Percentiles rank a stretch among this genome's conserved stretches.
These are phyloP conservation scores for Curvularia eragrostidis DNA, from an alignment of 2,329 filamentous ascomycete species.

Conservation along the genomic window DNA sequence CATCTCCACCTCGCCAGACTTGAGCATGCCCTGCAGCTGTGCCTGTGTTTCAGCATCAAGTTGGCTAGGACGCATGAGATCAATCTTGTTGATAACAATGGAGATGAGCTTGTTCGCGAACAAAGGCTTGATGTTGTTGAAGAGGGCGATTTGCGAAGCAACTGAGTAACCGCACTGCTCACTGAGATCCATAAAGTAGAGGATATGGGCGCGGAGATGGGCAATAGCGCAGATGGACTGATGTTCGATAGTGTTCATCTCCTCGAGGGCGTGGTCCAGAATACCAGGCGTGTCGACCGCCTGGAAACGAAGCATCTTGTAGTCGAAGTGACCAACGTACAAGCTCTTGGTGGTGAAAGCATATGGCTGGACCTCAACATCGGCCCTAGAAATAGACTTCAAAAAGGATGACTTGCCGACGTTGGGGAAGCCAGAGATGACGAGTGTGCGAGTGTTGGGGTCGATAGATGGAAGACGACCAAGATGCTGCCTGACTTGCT, in stretches of 20 bases:
- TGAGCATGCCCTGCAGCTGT: constrained; percentile 79
- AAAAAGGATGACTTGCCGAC: constrained; percentile 92
- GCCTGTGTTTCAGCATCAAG: constrained; percentile 79
- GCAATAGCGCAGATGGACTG: constrained; percentile 98
- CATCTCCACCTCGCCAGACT: constrained; percentile 88
- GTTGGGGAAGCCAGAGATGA: constrained; percentile 98
- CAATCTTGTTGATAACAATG: constrained; percentile 97
- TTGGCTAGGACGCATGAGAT: constrained; percentile 86
- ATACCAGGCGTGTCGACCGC: constrained; percentile 99
- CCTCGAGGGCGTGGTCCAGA: constrained; percentile 93
- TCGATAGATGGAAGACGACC: constrained; percentile 98
- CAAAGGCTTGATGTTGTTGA: constrained; percentile 90
- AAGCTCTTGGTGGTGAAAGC: constrained; percentile 98
- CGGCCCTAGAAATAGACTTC: constrained; percentile 87
- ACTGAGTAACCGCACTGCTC: constrained; percentile 97
- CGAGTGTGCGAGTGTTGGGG: constrained; percentile 91
- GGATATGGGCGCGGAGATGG: constrained; percentile 89
- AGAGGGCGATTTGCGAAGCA: constrained; percentile 89
- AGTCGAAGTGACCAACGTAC: constrained; percentile 98
- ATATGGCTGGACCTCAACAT: constrained; percentile 97
- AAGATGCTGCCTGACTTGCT: constrained; percentile 95
- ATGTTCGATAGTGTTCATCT: constrained; percentile 99
- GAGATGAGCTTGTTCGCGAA: constrained; percentile 98
- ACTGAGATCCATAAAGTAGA: constrained; percentile 98
- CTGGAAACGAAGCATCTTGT: constrained; percentile 88